Evolutionary conservation across 345 rosid genomes (phyloP).

Genomic region (Excoecaria agallocha): DNA sequence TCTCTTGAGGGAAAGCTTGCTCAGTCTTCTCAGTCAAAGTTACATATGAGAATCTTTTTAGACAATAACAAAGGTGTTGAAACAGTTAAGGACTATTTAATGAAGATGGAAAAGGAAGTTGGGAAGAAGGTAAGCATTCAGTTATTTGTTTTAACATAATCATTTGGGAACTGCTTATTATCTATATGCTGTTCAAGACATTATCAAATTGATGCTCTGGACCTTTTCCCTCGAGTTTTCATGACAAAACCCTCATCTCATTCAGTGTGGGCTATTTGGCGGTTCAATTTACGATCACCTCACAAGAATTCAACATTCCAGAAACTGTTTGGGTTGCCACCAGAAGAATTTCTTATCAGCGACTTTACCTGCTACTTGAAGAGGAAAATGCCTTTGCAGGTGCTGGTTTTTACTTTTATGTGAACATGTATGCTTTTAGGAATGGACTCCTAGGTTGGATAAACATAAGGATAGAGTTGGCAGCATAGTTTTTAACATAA

Average conservation of each 20-base stretch:
- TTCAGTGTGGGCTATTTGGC: constrained; percentile 24
- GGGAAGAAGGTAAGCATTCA: constrained; percentile 71
- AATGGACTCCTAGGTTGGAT: not conserved
- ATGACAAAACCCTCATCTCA: constrained; percentile 13
- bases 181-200: not conserved
- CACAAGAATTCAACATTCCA: constrained; percentile 73
- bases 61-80: constrained; percentile 78
- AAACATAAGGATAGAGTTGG: not conserved
- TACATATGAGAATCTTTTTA: constrained; percentile 70
- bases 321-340: constrained; percentile 79
- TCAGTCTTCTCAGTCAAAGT: constrained; percentile 73
- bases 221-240: not conserved
- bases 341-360: constrained; percentile 80
- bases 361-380: constrained; percentile 72
- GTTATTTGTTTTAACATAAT: not conserved
- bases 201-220: not conserved
- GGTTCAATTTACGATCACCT: constrained; percentile 78
- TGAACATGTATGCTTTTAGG: not conserved
- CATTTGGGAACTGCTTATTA: not conserved
- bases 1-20: constrained; percentile 77
- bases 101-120: constrained; percentile 87
- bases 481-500: not conserved
- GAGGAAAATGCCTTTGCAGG: constrained; percentile 91
- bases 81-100: constrained; percentile 67
- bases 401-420: constrained; percentile 25